These are phyloP conservation scores for Scortechinia acanthostroma DNA, from an alignment of 2,329 filamentous ascomycete species.

Conservation along the genomic window DNA sequence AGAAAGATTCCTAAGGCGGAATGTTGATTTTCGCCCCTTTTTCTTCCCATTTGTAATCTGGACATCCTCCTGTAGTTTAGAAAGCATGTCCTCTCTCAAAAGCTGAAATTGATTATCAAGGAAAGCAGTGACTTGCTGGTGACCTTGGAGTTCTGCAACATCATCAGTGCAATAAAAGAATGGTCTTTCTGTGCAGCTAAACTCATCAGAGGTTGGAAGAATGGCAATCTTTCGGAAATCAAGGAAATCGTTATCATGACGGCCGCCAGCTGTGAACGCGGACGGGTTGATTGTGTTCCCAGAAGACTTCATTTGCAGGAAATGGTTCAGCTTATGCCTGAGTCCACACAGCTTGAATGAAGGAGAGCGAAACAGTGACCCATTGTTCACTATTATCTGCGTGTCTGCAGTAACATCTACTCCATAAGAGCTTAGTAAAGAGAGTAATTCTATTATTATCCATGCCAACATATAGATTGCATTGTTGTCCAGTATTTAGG, in stretches of 20 bases:
- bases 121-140: neutral
- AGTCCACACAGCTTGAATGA: slow-evolving; percentile 17
- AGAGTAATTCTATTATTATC: slow-evolving; percentile 38
- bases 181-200: neutral
- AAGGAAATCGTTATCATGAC: neutral
- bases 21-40: slow-evolving; percentile 26
- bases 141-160: neutral
- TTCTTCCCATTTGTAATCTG: slow-evolving; percentile 38
- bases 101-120: neutral
- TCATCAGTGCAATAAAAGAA: neutral
- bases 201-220: neutral
- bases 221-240: neutral
- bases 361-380: slow-evolving; percentile 14
- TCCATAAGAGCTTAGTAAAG: slow-evolving; percentile 14
- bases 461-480: slow-evolving; percentile 32
- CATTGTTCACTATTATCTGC: slow-evolving; percentile 10
- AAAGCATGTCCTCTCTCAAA: neutral
- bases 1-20: slow-evolving; percentile 27
- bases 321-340: slow-evolving; percentile 30
- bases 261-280: slow-evolving; percentile 20
- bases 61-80: neutral
- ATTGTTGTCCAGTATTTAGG: slow-evolving; percentile 17
- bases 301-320: slow-evolving; percentile 16
- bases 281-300: neutral
- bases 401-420: slow-evolving; percentile 10